Base-by-base conservation (phyloP, 495 filamentous ascomycete species). In the Viridothelium virens region DNA sequence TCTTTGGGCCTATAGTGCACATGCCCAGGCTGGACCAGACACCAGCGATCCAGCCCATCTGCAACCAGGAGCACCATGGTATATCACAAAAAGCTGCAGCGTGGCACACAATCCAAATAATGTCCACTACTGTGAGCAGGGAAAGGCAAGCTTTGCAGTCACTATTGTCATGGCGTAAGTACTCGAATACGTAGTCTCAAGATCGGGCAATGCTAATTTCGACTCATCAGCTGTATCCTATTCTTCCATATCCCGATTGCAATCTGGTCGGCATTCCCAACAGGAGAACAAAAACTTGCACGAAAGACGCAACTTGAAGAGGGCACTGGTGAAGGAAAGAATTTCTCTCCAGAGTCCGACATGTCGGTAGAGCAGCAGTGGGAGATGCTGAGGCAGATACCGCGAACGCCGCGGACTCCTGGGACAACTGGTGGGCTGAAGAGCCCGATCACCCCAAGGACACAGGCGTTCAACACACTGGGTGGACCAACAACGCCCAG, bases 21-120 rank as follows among this genome's bases (percentile, higher is more conserved):
- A 85, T 65, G 87, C 83, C 62, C 92, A 97, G 73, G 86, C 89
- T 39, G 89, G 89, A 11, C 85, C 87, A 41, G 92, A 97, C 73
- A 88, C 83, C 74, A 88, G 85, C 48, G 91, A 97, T 74, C 82
- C 87, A 7, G 70, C 80, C 3, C 85, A 89, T 67, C 86, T 84
- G 6, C 87, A 90, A 68, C 65, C 64, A 12, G 84, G 86, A 1
- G 79, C 90, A 3, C 84, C 86, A 12, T 97, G 92, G 92, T 96
- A 95, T 71, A 85, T 97, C 70, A 84, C 85, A 46, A 89, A 90
- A 73, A 83, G 80, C 68, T 97, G 92, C 75, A 81, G 73, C 56
- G 83, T 91, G 12, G 89, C 89, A 0, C 75, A 74, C 31, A 74
- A 80, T 6, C 75, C 77, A 47, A 76, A 73, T 11, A 83, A 86